Evolutionary conservation across 768 basidiomycete genomes (phyloP).

Genomic region (Leccinellum rugosiceps): DNA sequence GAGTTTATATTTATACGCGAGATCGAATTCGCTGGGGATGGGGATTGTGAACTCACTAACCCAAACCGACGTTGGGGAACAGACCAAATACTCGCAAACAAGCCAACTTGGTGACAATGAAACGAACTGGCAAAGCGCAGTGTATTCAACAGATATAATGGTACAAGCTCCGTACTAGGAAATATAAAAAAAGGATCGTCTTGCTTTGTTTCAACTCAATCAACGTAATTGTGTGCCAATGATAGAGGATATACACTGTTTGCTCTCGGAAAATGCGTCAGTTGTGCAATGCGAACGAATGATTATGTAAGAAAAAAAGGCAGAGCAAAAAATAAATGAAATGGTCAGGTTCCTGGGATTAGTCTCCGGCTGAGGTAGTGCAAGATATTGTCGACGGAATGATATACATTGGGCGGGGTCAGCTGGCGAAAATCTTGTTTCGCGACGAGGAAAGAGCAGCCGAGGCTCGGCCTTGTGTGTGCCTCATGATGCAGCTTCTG

Average conservation of each 20-base stretch:
- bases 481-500: conserved; percentile 3
- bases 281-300: conserved; percentile 12
- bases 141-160: conserved; percentile 9
- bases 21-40: conserved; percentile 27
- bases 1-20: conserved; percentile 19
- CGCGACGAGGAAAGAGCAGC: conserved; percentile 1
- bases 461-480: not conserved
- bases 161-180: conserved; percentile 23
- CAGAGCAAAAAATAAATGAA: not conserved
- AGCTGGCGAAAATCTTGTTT: conserved; percentile 10
- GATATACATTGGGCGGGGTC: conserved; percentile 18
- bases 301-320: conserved; percentile 5
- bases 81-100: conserved; percentile 25
- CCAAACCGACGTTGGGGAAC: conserved; percentile 20
- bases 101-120: not conserved
- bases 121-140: not conserved
- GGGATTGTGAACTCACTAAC: not conserved
- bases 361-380: conserved; percentile 13
- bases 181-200: conserved; percentile 12
- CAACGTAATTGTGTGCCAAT: conserved; percentile 6
- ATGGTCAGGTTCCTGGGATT: conserved; percentile 19
- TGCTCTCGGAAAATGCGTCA: conserved; percentile 12
- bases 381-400: conserved; percentile 16
- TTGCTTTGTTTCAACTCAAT: not conserved
- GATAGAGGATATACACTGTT: conserved; percentile 19